Base-by-base conservation (phyloP, 306 rosid species). In the Medicago ruthenica region DNA sequence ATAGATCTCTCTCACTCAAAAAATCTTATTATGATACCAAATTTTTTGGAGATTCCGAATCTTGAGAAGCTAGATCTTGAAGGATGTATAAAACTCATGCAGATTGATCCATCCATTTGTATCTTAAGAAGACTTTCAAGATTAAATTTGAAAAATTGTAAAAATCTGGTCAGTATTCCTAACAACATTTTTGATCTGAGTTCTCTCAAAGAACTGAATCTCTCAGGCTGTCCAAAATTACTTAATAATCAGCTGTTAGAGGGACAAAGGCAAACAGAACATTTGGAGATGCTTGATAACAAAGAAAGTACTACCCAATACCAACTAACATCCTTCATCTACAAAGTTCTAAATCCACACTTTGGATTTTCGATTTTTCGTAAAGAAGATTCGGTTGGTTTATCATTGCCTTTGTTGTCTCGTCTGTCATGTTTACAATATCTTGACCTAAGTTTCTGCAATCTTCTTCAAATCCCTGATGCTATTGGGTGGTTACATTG, bases 391-490 rank as follows among this genome's bases (percentile, higher is more conserved):
- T 36, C 27, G 2, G 27, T 24, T 24, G 27, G 27, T 24, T 24
- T 24, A 24, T 24, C 2, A 3, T 24, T 24, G 27, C 27, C 27
- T 24, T 24, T 24, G 27, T 24, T 44, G 61, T 34, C 70, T 17
- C 15, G 9, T 20, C 13, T 57, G 16, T 4, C 47, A 11, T 59
- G 14, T 37, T 70, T 78, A 54, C 0, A 0, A 6, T 0, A 1
- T 15, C 81, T 78, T 34, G 37, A 78, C 21, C 53, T 78, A 14
- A 44, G 76, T 20, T 78, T 78, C 16, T 70, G 81, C 16, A 69
- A 78, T 78, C 64, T 78, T 17, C 1, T 13, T 36, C 40, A 34
- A 59, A 36, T 78, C 41, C 81, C 81, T 45, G 4, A 12, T 45
- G 51, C 51, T 13, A 45, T 45, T 13, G 51, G 51, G 51, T 45